Conservation (phyloP, 805 yeast species). For the Candida ortonii region DNA sequence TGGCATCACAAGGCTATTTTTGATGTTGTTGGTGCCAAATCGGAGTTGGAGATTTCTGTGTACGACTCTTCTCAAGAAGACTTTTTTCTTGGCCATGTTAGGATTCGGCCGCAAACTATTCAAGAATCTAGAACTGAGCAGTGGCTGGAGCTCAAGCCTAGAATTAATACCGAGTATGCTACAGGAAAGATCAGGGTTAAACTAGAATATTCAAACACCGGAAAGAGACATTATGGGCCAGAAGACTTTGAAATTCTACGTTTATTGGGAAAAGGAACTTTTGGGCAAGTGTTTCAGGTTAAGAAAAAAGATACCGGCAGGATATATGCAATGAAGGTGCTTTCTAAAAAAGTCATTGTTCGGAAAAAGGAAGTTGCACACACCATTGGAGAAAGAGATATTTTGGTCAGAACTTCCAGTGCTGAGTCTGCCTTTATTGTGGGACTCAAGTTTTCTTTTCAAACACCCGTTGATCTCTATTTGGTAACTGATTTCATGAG, state of each 20-base stretch:
- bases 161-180: conserved; percentile 73
- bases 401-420: conserved; percentile 86
- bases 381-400: conserved; percentile 95
- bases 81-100: conserved; percentile 80
- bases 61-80: conserved; percentile 85
- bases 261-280: conserved; percentile 91
- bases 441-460: conserved; percentile 93
- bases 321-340: conserved; percentile 95
- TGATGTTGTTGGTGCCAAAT: conserved; percentile 81
- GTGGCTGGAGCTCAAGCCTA: conserved; percentile 74
- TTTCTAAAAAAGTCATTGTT: conserved; percentile 91
- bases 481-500: conserved; percentile 96
- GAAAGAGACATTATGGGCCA: conserved; percentile 83
- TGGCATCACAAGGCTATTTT: conserved; percentile 94
- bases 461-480: conserved; percentile 89
- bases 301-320: conserved; percentile 84
- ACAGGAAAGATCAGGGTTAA: conserved; percentile 75
- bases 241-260: conserved; percentile 91
- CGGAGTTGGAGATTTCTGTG: conserved; percentile 85
- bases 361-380: conserved; percentile 97
- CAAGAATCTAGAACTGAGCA: conserved; percentile 47
- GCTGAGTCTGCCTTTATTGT: conserved; percentile 82
- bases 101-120: conserved; percentile 62
- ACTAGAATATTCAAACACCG: conserved; percentile 66
- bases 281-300: conserved; percentile 97